A percentile compares a stretch with the other conserved stretches of the same genome.
These are phyloP conservation scores for Scenedesmus sp. DNA, from an alignment of 163 green algal genomes.

Conservation along the genomic window DNA sequence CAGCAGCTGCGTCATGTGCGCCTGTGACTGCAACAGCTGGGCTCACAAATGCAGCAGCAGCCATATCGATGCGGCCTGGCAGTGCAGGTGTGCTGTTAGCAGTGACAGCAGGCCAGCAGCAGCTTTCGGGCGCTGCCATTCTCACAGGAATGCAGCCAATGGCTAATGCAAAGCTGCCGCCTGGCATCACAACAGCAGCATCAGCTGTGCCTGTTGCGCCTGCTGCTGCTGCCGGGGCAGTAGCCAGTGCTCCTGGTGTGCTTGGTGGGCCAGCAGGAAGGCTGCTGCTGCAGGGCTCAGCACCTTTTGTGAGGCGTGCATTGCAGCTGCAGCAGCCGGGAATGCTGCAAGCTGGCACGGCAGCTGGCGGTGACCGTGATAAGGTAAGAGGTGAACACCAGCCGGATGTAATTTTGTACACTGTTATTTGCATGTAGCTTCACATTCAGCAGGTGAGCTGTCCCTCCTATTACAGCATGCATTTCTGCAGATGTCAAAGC, in stretches of 20 bases:
- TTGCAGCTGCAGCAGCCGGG: background rate
- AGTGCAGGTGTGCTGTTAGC: background rate
- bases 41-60: background rate
- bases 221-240: background rate
- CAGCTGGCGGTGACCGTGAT: background rate
- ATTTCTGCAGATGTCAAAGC: too few species aligned
- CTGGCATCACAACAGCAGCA: background rate
- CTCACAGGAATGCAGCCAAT: background rate
- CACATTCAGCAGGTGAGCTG: too few species aligned
- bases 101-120: background rate
- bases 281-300: background rate
- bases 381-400: background rate
- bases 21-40: background rate
- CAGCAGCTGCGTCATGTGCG: background rate
- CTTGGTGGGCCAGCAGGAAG: background rate
- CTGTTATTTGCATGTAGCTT: too few species aligned
- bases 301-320: background rate
- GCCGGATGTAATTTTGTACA: too few species aligned
- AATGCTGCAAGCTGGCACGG: background rate
- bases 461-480: too few species aligned
- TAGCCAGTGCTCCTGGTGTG: background rate
- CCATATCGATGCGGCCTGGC: background rate
- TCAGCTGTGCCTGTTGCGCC: too few species aligned
- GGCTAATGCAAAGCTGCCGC: background rate
- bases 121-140: background rate